Conservation (phyloP, 2,329 filamentous ascomycete species). For the Phoma sp. region DNA sequence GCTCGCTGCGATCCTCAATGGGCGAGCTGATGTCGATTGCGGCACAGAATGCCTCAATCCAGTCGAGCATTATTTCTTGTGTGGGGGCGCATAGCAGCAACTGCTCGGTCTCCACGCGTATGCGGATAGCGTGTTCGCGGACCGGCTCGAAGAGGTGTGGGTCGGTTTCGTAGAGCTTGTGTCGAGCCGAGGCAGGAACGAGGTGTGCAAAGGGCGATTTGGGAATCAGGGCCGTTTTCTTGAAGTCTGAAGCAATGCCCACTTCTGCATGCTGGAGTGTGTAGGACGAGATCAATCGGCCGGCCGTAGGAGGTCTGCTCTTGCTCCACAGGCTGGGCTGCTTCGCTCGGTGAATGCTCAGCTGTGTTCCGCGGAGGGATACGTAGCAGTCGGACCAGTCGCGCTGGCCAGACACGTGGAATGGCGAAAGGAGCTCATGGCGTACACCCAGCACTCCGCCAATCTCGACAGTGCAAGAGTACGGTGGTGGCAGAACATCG, state of each 20-base stretch:
- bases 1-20: constrained; percentile 69
- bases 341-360: constrained; percentile 71
- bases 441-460: constrained; percentile 59
- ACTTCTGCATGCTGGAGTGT: constrained; percentile 78
- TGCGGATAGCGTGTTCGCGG: constrained; percentile 69
- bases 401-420: constrained; percentile 67
- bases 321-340: constrained; percentile 56
- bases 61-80: constrained; percentile 70
- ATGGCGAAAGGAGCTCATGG: constrained; percentile 71
- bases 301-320: constrained; percentile 61
- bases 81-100: constrained; percentile 73
- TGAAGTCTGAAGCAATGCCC: constrained; percentile 75
- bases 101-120: constrained; percentile 77
- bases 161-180: constrained; percentile 54
- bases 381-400: constrained; percentile 71
- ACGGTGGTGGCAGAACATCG: constrained; percentile 40
- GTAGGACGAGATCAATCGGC: constrained; percentile 70
- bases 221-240: constrained; percentile 60
- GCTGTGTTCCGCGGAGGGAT: constrained; percentile 71
- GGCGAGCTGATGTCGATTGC: constrained; percentile 75
- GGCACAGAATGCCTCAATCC: constrained; percentile 72
- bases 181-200: constrained; percentile 50
- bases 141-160: constrained; percentile 56
- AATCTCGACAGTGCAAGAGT: constrained; percentile 47
- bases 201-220: constrained; percentile 56